These are phyloP conservation scores for Ajuga chamaepitys DNA, from an alignment of 257 asterid species.

Conservation along the genomic window DNA sequence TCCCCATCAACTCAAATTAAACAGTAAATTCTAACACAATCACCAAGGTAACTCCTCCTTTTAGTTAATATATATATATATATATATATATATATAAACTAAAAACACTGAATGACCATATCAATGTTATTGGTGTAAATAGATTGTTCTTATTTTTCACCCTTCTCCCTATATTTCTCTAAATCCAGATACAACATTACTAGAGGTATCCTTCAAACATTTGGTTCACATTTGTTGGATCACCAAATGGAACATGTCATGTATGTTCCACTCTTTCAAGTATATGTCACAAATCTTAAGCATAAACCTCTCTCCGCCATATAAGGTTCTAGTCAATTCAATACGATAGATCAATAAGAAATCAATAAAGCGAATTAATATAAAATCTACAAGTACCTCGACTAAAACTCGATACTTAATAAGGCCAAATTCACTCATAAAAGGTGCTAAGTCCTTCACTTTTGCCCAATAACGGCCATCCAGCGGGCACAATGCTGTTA, in stretches of 20 bases:
- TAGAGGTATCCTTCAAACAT: neutral
- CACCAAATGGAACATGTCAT: neutral
- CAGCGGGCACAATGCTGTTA: conserved; percentile 43
- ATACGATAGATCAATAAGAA: neutral
- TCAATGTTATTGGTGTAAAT: neutral
- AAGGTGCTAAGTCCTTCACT: conserved; percentile 77
- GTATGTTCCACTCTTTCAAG: neutral
- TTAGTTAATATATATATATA: neutral
- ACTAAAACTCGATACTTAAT: conserved; percentile 73
- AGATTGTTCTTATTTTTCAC: neutral
- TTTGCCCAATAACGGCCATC: conserved; percentile 94
- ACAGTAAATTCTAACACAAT: neutral
- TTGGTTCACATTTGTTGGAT: neutral
- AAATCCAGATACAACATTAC: neutral
- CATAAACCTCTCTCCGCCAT: neutral
- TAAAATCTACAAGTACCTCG: conserved; percentile 43
- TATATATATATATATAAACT: too few species aligned
- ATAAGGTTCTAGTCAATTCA: neutral
- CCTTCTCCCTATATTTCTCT: neutral
- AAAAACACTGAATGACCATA: neutral
- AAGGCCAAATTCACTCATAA: conserved; percentile 78
- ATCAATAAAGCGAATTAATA: neutral
- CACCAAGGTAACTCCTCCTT: neutral
- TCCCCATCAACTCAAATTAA: neutral
- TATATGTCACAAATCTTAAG: neutral